Conservation (phyloP, 805 yeast species). For the Ogataea salicorniae region DNA sequence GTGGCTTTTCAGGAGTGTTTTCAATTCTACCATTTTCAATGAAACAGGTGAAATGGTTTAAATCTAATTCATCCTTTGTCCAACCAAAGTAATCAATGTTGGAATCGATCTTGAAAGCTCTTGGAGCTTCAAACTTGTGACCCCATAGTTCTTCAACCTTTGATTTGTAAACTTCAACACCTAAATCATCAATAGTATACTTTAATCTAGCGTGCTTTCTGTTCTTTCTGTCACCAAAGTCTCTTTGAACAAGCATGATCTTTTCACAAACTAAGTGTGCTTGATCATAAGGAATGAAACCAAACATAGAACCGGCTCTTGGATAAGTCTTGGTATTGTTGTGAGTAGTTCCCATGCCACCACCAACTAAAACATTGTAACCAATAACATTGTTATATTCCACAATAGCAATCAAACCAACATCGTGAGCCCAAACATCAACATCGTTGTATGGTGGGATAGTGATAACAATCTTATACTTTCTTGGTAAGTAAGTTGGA, state of each 20-base stretch:
- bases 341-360: constrained; percentile 99
- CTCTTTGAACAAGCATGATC: constrained; percentile 91
- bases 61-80: constrained; percentile 79
- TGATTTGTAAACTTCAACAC: constrained; percentile 73
- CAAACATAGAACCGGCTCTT: constrained; percentile 84
- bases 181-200: constrained; percentile 92
- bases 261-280: constrained; percentile 79
- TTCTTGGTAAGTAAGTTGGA: constrained; percentile 84
- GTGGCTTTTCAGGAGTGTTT: constrained; percentile 85
- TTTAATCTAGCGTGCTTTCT: constrained; percentile 97
- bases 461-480: constrained; percentile 89
- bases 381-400: constrained; percentile 66
- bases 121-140: constrained; percentile 62
- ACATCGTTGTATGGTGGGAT: constrained; percentile 97
- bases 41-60: constrained; percentile 87
- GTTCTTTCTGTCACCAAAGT: constrained; percentile 89
- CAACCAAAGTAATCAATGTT: constrained; percentile 93
- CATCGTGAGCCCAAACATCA: constrained; percentile 93
- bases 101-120: constrained; percentile 72
- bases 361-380: constrained; percentile 87
- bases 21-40: constrained; percentile 96
- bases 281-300: constrained; percentile 65
- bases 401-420: constrained; percentile 86
- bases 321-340: constrained; percentile 96
- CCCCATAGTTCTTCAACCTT: constrained; percentile 86